A percentile compares a stretch with the other conserved stretches of the same genome.
Conservation (phyloP, 176 grass and related monocot species). For the Lolium multiflorum region DNA sequence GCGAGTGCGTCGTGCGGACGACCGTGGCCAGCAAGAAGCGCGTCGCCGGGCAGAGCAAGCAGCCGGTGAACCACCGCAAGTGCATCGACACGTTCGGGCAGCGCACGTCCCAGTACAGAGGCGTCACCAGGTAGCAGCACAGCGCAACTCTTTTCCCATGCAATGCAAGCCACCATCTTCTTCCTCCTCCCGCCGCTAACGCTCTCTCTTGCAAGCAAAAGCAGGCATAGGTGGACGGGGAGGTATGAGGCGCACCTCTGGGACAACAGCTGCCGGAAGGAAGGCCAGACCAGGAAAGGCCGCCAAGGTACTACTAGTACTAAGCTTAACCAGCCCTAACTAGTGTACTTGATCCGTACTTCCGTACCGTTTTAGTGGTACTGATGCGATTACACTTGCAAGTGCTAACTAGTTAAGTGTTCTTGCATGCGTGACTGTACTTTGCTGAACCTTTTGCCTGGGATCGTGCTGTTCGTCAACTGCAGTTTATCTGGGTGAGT, state of each 20-base stretch:
- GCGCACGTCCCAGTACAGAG: constrained; percentile 94
- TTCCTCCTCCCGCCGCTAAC: not conserved
- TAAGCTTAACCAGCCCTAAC: not conserved
- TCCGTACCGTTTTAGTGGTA: not conserved
- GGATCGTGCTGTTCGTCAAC: constrained; percentile 9
- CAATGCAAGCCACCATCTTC: not conserved
- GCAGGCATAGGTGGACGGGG: constrained; percentile 99
- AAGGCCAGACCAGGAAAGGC: constrained; percentile 97
- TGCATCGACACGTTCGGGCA: constrained; percentile 98
- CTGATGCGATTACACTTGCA: constrained; percentile 21
- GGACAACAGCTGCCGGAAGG: constrained; percentile 99
- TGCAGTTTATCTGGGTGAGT: constrained; percentile 99
- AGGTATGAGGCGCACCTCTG: constrained; percentile 99
- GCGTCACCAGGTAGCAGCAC: constrained; percentile 78
- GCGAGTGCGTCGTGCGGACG: constrained; percentile 55
- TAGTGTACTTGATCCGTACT: not conserved
- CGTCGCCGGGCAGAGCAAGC: constrained; percentile 61
- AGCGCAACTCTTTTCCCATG: not conserved
- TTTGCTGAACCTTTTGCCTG: constrained; percentile 36
- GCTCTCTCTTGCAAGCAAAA: constrained; percentile 35
- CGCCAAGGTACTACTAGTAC: constrained; percentile 69
- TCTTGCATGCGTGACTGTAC: constrained; percentile 22
- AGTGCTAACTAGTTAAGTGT: constrained; percentile 39
- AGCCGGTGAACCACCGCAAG: constrained; percentile 91
- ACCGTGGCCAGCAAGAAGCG: constrained; percentile 75